These are phyloP conservation scores for Parachaetomium inaequale DNA, from an alignment of 495 filamentous ascomycete species.

Conservation along the genomic window DNA sequence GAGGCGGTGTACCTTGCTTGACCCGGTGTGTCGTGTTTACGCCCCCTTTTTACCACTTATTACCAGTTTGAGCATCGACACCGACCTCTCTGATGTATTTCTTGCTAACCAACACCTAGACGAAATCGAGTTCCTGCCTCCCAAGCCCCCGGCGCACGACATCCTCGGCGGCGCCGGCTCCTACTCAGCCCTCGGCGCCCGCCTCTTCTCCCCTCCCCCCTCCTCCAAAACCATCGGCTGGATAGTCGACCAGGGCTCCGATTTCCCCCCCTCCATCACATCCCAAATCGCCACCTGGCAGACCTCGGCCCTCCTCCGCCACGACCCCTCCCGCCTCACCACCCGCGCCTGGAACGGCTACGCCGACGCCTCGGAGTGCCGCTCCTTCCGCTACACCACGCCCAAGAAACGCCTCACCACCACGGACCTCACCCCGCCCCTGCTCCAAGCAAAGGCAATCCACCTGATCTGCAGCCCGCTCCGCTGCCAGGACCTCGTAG, in stretches of 20 bases:
- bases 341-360: conserved; percentile 94
- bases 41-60: too few species aligned
- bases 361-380: conserved; percentile 44
- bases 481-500: conserved; percentile 71
- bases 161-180: conserved; percentile 83
- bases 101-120: conserved; percentile 51
- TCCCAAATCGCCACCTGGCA: conserved; percentile 64
- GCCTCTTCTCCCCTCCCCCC: conserved; percentile 70
- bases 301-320: conserved; percentile 65
- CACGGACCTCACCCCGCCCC: conserved; percentile 42
- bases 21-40: too few species aligned
- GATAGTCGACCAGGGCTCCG: conserved; percentile 85
- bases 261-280: conserved; percentile 70
- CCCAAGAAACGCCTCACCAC: conserved; percentile 71
- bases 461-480: conserved; percentile 82
- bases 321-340: conserved; percentile 64
- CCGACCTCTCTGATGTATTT: too few species aligned
- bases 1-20: too few species aligned
- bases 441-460: conserved; percentile 70
- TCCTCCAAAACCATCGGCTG: conserved; percentile 65
- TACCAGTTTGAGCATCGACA: too few species aligned
- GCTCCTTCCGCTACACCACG: conserved; percentile 82
- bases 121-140: conserved; percentile 77
- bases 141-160: conserved; percentile 59
- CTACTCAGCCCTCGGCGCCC: conserved; percentile 82